phyloP scores from a whole-genome alignment of 2,329 filamentous ascomycete species.

The Colletotrichum zoysiae region DNA sequence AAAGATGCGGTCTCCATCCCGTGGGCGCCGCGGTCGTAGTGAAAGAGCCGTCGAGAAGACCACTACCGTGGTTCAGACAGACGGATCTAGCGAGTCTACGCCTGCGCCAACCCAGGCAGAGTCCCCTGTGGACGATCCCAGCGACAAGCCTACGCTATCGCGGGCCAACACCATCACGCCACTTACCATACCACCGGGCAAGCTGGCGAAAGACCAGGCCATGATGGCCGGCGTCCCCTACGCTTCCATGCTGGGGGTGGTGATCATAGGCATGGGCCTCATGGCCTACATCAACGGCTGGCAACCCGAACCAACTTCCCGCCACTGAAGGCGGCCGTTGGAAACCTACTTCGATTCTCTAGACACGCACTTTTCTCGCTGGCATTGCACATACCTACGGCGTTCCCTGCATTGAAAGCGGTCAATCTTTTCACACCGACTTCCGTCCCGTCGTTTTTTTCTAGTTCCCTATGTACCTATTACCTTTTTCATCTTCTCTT shows the following conservation, averaged over 20 bases:
- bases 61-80: conserved; percentile 8
- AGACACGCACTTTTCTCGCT: conserved; percentile 29
- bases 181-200: conserved; percentile 54
- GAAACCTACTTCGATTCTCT: conserved; percentile 20
- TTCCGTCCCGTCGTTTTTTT: conserved; percentile 17
- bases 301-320: conserved; percentile 65
- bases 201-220: conserved; percentile 58
- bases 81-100: conserved; percentile 26
- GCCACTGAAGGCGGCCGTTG: conserved; percentile 45
- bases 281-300: conserved; percentile 91
- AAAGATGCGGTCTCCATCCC: conserved; percentile 55
- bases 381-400: conserved; percentile 39
- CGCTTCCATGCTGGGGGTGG: conserved; percentile 85
- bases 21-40: conserved; percentile 42
- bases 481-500: not conserved
- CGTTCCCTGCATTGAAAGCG: conserved; percentile 41
- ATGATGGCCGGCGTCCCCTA: conserved; percentile 76
- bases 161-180: conserved; percentile 64
- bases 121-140: conserved; percentile 50
- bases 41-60: conserved; percentile 28
- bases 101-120: conserved; percentile 37
- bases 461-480: conserved; percentile 36
- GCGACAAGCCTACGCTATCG: conserved; percentile 59
- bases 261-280: conserved; percentile 82
- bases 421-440: conserved; percentile 35